Conservation (phyloP, 257 asterid species). For the Leonotis leonurus region DNA sequence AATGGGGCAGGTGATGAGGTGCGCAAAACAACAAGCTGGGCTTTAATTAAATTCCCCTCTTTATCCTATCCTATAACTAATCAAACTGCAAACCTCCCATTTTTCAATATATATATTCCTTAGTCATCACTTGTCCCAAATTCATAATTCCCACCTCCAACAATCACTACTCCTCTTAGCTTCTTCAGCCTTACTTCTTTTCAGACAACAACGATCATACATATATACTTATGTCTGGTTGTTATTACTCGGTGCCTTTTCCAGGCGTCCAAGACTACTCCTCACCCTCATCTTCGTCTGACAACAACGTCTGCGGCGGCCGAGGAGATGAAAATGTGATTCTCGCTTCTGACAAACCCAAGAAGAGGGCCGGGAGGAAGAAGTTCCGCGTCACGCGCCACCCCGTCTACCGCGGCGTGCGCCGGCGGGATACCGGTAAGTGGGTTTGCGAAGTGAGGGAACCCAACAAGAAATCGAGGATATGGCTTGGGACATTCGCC, state of each 20-base stretch:
- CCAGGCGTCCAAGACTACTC: background rate
- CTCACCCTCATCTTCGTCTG: background rate
- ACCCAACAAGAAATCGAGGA: conserved; percentile 60
- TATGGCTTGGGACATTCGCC: conserved; percentile 70
- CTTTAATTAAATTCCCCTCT: no score
- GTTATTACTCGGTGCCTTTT: background rate
- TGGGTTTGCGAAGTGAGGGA: conserved; percentile 56
- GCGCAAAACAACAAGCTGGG: no score
- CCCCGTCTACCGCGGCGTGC: conserved; percentile 36
- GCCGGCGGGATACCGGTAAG: conserved; percentile 46
- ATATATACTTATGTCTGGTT: background rate
- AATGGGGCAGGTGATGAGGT: no score
- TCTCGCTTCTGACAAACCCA: conserved; percentile 50
- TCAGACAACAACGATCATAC: background rate
- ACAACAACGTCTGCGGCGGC: background rate
- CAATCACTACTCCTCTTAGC: background rate
- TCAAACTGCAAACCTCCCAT: no score
- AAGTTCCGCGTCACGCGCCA: background rate
- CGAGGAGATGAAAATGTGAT: background rate
- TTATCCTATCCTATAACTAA: no score
- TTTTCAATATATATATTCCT: no score
- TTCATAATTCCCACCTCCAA: background rate
- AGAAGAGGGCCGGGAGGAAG: conserved; percentile 35
- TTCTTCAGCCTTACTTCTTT: background rate
- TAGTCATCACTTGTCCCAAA: no score